Evolutionary conservation across 768 basidiomycete species (phyloP).

Genomic region (Termitomyces bulborhizus): DNA sequence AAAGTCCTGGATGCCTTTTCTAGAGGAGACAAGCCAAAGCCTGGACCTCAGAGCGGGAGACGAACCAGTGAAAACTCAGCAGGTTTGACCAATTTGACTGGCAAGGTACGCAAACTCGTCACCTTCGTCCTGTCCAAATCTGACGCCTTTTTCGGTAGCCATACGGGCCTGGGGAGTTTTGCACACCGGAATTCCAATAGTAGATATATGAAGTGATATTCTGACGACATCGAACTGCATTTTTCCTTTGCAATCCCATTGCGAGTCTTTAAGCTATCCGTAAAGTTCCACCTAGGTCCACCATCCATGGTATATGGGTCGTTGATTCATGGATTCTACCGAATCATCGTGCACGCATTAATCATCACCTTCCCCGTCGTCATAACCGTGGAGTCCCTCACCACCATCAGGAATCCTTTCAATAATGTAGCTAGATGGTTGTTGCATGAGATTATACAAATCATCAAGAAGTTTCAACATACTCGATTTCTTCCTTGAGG

Average conservation of each 20-base stretch:
- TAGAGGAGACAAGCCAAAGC: constrained; percentile 80
- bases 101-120: constrained; percentile 47
- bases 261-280: not conserved
- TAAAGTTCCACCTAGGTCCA: not conserved
- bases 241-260: not conserved
- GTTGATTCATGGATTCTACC: constrained; percentile 5
- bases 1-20: constrained; percentile 75
- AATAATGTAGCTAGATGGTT: constrained; percentile 51
- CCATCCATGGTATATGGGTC: not conserved
- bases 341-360: constrained; percentile 19
- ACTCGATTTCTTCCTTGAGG: constrained; percentile 82
- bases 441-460: constrained; percentile 2
- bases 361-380: constrained; percentile 81
- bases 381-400: constrained; percentile 62
- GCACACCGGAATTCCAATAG: constrained; percentile 75
- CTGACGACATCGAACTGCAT: not conserved
- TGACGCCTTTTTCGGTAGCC: constrained; percentile 46
- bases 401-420: constrained; percentile 70
- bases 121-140: not conserved
- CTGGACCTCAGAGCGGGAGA: constrained; percentile 89
- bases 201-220: not conserved
- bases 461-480: constrained; percentile 21
- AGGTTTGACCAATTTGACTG: constrained; percentile 73
- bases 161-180: constrained; percentile 90
- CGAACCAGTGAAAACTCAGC: constrained; percentile 91